Evolutionary conservation across 495 filamentous ascomycete species (phyloP), one percentile per base, ranked within the genome.

Genomic region (Daldinia caldariorum): DNA sequence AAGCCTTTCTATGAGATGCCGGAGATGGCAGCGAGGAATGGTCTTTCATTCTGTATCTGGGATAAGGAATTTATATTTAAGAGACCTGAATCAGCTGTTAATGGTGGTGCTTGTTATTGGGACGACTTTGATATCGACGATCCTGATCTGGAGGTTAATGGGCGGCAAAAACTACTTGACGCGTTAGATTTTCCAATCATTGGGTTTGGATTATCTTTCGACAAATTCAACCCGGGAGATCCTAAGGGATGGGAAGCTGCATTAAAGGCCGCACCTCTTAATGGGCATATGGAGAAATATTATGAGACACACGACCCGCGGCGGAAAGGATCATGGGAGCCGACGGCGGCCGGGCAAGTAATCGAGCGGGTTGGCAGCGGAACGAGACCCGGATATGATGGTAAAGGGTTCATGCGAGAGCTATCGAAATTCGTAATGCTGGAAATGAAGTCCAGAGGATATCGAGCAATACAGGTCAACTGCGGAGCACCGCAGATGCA

Each of bases 61-160:
- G 80, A 85, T 74, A 81, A 64, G 14, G 72, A 82, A 18, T 83
- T 83, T 63, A 51, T 70, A 10, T 86, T 79, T 76, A 83, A 81
- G 67, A 65, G 64, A 0, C 74, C 80, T 47, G 76, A 77, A 38
- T 82, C 81, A 4, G 78, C 59, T 0, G 71, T 72, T 8, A 76
- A 75, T 8, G 79, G 73, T 6, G 83, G 83, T 14, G 70, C 58
- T 9, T 76, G 83, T 20, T 82, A 79, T 76, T 85, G 79, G 80
- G 76, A 84, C 29, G 47, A 63, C 0, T 68, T 66, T 26, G 54
- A 79, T 37, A 4, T 71, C 0, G 31, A 70, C 18, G 77, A 77
- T 26, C 61, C 65, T 10, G 18, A 62, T 39, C 53, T 78, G 54
- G 31, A 71, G 41, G 13, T 56, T 29, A 14, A 62, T 43, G 70